A percentile compares a stretch with the other conserved stretches of the same genome.
Conservation (phyloP, 2,329 filamentous ascomycete species). For the Trichophyton rubrum region DNA sequence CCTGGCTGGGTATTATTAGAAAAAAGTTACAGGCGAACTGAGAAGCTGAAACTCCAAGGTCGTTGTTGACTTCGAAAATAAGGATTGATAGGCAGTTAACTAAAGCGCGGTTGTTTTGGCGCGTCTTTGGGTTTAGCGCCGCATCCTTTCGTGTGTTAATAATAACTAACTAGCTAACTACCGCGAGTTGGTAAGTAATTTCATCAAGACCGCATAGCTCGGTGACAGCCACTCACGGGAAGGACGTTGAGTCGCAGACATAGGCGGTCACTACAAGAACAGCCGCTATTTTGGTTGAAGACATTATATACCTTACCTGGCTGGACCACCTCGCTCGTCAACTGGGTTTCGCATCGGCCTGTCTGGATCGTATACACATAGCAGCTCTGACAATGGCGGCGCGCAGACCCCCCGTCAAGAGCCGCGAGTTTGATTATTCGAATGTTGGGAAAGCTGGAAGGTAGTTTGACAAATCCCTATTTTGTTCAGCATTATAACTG, state of each 20-base stretch:
- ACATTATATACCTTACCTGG: background rate
- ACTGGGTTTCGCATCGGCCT: background rate
- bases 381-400: slow-evolving; percentile 15
- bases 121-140: slow-evolving; percentile 12
- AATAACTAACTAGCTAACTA: background rate
- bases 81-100: background rate
- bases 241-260: background rate
- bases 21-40: background rate
- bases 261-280: background rate
- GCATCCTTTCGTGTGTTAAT: background rate
- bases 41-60: background rate
- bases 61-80: background rate
- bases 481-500: slow-evolving; percentile 10
- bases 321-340: background rate
- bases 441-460: slow-evolving; percentile 37
- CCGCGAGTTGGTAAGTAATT: slow-evolving; percentile 6
- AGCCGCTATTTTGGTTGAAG: background rate
- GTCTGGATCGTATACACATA: background rate
- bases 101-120: background rate
- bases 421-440: slow-evolving; percentile 37
- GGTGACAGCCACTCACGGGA: background rate
- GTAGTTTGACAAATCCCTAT: slow-evolving; percentile 17
- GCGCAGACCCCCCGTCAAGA: slow-evolving; percentile 28
- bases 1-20: background rate
- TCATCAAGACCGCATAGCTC: background rate